Percentiles rank a stretch among this genome's conserved stretches.
These are phyloP conservation scores for Podila minutissima DNA, from an alignment of 192 early-diverging fungal species.

Conservation along the genomic window DNA sequence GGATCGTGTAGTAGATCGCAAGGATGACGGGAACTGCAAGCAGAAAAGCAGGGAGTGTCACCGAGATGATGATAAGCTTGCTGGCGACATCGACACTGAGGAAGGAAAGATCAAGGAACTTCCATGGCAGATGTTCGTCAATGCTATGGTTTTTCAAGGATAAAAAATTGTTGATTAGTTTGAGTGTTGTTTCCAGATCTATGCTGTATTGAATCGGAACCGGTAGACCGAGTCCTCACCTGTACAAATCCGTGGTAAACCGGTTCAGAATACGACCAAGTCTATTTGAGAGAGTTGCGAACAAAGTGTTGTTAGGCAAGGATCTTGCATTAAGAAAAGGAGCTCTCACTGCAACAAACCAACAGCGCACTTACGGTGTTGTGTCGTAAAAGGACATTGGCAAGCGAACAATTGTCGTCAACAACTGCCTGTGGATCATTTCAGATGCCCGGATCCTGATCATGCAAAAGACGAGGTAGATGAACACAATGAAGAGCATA, in stretches of 20 bases:
- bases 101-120: slow-evolving; percentile 30
- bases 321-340: slow-evolving; percentile 36
- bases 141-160: slow-evolving; percentile 26
- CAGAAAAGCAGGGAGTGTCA: slow-evolving; percentile 53
- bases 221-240: too few relatives aligned
- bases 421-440: slow-evolving; percentile 14
- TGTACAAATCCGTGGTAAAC: too few relatives aligned
- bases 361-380: too few relatives aligned
- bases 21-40: slow-evolving; percentile 20
- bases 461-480: slow-evolving; percentile 19
- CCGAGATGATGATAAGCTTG: slow-evolving; percentile 41
- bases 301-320: neutral
- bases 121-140: slow-evolving; percentile 54
- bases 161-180: neutral
- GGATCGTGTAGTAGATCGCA: slow-evolving; percentile 12
- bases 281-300: too few relatives aligned
- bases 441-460: slow-evolving; percentile 39
- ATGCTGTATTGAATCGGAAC: neutral
- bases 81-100: neutral
- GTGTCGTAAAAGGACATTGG: slow-evolving; percentile 34
- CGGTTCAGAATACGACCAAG: too few relatives aligned
- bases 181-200: neutral
- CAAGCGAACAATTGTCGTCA: slow-evolving; percentile 59
- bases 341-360: slow-evolving; percentile 55
- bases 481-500: slow-evolving; percentile 8